A percentile compares a stretch with the other conserved stretches of the same genome.
Conservation (phyloP, 192 early-diverging fungal species). For the Podila epicladia region DNA sequence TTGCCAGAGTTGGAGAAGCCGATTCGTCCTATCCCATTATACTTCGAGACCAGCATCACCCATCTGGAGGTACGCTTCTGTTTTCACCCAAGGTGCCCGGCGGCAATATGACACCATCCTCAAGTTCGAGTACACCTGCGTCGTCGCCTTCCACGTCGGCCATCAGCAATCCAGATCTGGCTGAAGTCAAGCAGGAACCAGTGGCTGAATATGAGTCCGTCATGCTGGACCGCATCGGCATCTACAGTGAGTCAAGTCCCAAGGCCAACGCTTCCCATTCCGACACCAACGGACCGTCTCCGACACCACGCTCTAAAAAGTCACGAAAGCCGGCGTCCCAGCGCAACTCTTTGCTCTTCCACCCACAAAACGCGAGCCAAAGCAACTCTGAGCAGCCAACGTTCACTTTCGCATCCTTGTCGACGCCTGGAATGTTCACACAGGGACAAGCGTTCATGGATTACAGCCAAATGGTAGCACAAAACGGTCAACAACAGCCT, state of each 20-base stretch:
- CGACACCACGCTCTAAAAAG: constrained; percentile 18
- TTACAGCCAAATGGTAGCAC: constrained; percentile 7
- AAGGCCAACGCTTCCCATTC: not conserved
- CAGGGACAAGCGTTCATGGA: constrained; percentile 44
- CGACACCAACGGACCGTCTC: not conserved
- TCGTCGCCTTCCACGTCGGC: constrained; percentile 32
- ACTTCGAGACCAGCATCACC: constrained; percentile 37
- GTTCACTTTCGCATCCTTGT: constrained; percentile 40
- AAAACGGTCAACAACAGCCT: constrained; percentile 8
- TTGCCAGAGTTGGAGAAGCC: not conserved
- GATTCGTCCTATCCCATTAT: constrained; percentile 30
- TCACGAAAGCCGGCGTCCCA: constrained; percentile 8
- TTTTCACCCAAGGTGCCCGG: constrained; percentile 30
- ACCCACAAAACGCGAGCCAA: not conserved
- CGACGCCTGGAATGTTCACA: constrained; percentile 43
- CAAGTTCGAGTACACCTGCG: constrained; percentile 16
- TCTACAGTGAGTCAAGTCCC: too few species aligned
- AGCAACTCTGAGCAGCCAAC: not conserved
- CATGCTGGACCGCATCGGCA: not conserved
- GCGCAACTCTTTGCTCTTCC: constrained; percentile 19
- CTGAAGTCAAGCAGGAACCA: constrained; percentile 34
- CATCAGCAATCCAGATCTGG: constrained; percentile 29
- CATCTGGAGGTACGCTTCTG: constrained; percentile 43
- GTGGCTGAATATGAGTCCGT: not conserved
- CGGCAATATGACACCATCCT: constrained; percentile 19